Conservation (phyloP, 1,284 basidiomycete species). For the Marasmius tenuissimus region DNA sequence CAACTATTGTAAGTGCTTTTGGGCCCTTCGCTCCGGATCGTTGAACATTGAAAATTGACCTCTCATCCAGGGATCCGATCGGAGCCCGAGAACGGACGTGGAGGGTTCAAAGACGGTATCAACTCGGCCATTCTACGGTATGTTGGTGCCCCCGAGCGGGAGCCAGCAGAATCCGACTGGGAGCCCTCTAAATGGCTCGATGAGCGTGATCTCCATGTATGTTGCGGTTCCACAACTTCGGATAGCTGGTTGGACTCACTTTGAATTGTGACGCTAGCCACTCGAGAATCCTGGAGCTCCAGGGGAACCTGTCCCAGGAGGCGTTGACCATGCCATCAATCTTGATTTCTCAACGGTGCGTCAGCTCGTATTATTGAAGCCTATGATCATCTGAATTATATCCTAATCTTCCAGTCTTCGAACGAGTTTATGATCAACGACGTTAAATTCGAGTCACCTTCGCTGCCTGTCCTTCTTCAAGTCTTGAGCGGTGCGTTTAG, state of each 20-base stretch:
- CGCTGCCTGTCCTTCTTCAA: slow-evolving; percentile 28
- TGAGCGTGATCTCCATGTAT: not conserved
- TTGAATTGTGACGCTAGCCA: not conserved
- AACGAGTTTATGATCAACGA: slow-evolving; percentile 15
- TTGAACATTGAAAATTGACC: not conserved
- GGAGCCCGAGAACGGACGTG: slow-evolving; percentile 21
- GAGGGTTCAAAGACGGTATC: slow-evolving; percentile 27
- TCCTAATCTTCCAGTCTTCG: not conserved
- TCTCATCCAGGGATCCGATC: slow-evolving; percentile 24
- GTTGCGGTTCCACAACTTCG: not conserved
- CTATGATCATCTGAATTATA: no score
- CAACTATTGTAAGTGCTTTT: slow-evolving; percentile 15
- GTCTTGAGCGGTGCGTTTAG: slow-evolving; percentile 22
- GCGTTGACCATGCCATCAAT: slow-evolving; percentile 5
- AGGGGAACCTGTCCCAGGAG: not conserved
- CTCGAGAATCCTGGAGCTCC: slow-evolving; percentile 11
- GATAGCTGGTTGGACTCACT: not conserved
- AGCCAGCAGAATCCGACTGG: slow-evolving; percentile 33
- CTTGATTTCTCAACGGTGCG: slow-evolving; percentile 3
- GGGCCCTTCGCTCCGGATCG: not conserved
- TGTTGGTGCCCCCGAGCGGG: slow-evolving; percentile 30
- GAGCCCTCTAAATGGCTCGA: slow-evolving; percentile 15
- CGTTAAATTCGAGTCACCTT: slow-evolving; percentile 21
- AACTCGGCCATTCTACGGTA: slow-evolving; percentile 49
- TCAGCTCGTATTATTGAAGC: not conserved